Evolutionary conservation across 2,329 filamentous ascomycete species (phyloP).

Genomic region (Sporothrix inflata): DNA sequence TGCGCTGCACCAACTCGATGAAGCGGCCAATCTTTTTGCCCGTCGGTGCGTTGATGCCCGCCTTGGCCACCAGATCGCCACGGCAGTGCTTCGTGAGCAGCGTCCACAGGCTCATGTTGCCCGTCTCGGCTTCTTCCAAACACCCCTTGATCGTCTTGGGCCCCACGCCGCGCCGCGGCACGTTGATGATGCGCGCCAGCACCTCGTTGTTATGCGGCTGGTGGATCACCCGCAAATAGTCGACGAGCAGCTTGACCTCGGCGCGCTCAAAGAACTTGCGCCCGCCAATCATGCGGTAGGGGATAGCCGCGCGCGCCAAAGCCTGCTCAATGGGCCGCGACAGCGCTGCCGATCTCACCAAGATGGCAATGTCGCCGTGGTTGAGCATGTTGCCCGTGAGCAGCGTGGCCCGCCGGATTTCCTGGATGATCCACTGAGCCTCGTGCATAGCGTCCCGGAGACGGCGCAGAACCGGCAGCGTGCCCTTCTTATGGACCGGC

Average conservation of each 20-base stretch:
- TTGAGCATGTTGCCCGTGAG: constrained; percentile 75
- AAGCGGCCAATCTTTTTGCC: constrained; percentile 2
- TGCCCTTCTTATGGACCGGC: constrained; percentile 78
- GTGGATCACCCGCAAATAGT: constrained; percentile 84
- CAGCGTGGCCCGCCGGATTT: constrained; percentile 71
- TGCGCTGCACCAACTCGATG: constrained; percentile 11
- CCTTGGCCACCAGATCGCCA: constrained; percentile 52
- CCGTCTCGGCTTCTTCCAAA: constrained; percentile 73
- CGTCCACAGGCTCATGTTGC: constrained; percentile 73
- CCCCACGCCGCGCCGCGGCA: constrained; percentile 79
- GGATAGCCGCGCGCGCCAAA: constrained; percentile 76
- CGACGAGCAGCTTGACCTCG: constrained; percentile 84
- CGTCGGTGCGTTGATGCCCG: constrained; percentile 48
- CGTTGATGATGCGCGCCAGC: constrained; percentile 80
- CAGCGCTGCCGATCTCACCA: constrained; percentile 81
- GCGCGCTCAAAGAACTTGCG: constrained; percentile 88
- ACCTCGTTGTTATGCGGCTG: constrained; percentile 88
- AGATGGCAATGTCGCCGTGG: constrained; percentile 78
- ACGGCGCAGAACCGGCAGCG: constrained; percentile 77
- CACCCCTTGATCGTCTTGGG: constrained; percentile 75
- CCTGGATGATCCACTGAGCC: constrained; percentile 84
- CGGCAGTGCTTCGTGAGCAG: constrained; percentile 63
- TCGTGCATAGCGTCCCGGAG: constrained; percentile 72
- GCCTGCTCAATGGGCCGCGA: constrained; percentile 86
- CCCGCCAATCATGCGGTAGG: constrained; percentile 92